phyloP scores from a whole-genome alignment of 768 basidiomycete genomes.

The Collybia sordida region DNA sequence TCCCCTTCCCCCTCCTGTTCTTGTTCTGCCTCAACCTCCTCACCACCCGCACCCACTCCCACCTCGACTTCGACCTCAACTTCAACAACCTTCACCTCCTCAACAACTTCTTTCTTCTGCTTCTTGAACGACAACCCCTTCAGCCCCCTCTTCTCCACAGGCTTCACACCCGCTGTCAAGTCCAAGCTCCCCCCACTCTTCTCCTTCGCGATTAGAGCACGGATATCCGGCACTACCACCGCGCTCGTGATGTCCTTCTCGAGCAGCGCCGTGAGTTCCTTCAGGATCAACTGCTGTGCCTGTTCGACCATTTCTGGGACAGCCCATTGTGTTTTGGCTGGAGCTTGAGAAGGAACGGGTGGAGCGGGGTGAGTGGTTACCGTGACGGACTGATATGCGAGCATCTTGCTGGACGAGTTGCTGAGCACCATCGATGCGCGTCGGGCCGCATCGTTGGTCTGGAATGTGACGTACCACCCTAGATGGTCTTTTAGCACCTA shows the following conservation, averaged over 20 bases:
- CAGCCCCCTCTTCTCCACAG: conserved; percentile 38
- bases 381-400: conserved; percentile 60
- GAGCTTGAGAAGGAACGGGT: conserved; percentile 26
- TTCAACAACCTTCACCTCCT: conserved; percentile 42
- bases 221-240: conserved; percentile 53
- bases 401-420: conserved; percentile 42
- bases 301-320: conserved; percentile 51
- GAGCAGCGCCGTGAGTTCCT: conserved; percentile 53
- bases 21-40: conserved; percentile 27
- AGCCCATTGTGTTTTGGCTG: conserved; percentile 49
- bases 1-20: conserved; percentile 35
- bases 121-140: conserved; percentile 50
- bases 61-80: conserved; percentile 34
- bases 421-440: conserved; percentile 66
- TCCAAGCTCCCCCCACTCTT: conserved; percentile 35
- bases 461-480: conserved; percentile 85
- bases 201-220: conserved; percentile 52
- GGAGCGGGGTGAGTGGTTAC: conserved; percentile 51
- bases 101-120: conserved; percentile 40
- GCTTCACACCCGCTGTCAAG: conserved; percentile 16
- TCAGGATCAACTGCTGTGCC: conserved; percentile 55
- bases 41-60: conserved; percentile 37
- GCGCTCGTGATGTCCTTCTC: conserved; percentile 68
- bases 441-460: conserved; percentile 57
- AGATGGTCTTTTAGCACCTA: conserved; percentile 70